Percentiles rank a stretch among this genome's conserved stretches.
Conservation (phyloP, 164 flowering plant genomes). For the Tetracentron sinense region DNA sequence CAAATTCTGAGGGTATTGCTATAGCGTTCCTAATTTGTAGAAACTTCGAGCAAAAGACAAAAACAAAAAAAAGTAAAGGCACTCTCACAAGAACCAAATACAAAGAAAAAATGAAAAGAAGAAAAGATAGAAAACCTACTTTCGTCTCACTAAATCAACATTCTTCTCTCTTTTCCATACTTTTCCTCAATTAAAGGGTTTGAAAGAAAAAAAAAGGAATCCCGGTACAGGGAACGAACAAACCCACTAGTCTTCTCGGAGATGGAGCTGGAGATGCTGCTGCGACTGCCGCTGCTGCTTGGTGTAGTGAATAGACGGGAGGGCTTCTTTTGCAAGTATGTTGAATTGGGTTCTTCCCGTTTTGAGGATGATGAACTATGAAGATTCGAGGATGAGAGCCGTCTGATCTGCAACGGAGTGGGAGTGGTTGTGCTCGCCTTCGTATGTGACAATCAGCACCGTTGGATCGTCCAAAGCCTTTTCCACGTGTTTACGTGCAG, state of each 20-base stretch:
- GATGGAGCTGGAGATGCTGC: too few species aligned
- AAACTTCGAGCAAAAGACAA: too few species aligned
- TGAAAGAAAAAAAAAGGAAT: not conserved
- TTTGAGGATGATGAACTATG: constrained; percentile 27
- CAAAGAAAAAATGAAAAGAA: not conserved
- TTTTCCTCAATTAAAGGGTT: not conserved
- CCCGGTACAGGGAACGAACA: too few species aligned
- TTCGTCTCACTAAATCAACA: constrained; percentile 10
- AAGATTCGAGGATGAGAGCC: constrained; percentile 59
- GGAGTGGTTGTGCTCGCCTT: constrained; percentile 87
- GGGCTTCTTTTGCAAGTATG: not conserved
- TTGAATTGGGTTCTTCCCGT: not conserved
- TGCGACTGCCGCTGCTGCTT: too few species aligned
- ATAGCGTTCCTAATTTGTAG: too few species aligned
- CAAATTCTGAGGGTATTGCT: too few species aligned
- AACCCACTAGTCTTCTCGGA: too few species aligned
- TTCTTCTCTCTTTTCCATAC: not conserved
- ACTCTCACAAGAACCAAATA: not conserved
- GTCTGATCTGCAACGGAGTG: constrained; percentile 50
- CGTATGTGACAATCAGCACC: constrained; percentile 87
- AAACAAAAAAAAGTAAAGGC: not conserved
- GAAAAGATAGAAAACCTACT: not conserved
- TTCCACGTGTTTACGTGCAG: constrained; percentile 92
- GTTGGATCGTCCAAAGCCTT: constrained; percentile 79
- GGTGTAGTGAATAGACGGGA: too few species aligned